Evolutionary conservation across 768 basidiomycete species (phyloP).

Genomic region (Kwoniella europaea): DNA sequence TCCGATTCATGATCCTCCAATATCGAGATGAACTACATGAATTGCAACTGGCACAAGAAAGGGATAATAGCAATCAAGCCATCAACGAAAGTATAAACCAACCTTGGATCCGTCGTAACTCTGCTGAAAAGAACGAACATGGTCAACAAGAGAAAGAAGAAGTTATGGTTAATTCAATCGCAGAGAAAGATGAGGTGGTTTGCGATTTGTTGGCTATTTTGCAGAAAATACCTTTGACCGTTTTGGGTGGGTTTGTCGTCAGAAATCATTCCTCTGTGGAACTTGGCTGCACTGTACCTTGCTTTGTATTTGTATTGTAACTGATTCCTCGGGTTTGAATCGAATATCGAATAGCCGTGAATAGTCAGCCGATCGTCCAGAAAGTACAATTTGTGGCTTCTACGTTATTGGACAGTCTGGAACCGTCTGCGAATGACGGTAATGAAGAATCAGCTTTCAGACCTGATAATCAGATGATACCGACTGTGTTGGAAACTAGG

Average conservation of each 20-base stretch:
- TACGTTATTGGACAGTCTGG: conserved; percentile 80
- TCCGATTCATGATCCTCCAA: conserved; percentile 88
- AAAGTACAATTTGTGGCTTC: conserved; percentile 94
- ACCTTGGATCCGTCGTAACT: conserved; percentile 19
- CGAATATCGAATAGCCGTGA: conserved; percentile 42
- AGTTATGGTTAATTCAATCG: neutral
- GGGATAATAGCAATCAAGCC: conserved; percentile 8
- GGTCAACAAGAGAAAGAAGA: conserved; percentile 1
- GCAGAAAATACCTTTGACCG: conserved; percentile 91
- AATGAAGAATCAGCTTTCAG: too few species aligned
- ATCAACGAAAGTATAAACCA: conserved; percentile 12
- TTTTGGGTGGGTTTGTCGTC: conserved; percentile 73
- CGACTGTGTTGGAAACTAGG: conserved; percentile 69
- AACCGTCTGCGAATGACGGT: conserved; percentile 55
- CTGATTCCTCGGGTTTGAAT: neutral
- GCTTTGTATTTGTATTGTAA: neutral
- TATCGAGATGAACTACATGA: conserved; percentile 83
- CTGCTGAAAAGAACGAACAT: neutral
- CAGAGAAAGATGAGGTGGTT: conserved; percentile 71
- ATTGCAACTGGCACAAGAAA: conserved; percentile 60
- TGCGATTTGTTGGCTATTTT: conserved; percentile 84
- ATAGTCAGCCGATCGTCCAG: conserved; percentile 64
- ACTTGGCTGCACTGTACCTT: too few species aligned
- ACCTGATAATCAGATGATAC: neutral
- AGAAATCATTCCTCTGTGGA: too few species aligned